Base-by-base conservation (phyloP, 305 asterid genomes). In the Solanum chacoense region DNA sequence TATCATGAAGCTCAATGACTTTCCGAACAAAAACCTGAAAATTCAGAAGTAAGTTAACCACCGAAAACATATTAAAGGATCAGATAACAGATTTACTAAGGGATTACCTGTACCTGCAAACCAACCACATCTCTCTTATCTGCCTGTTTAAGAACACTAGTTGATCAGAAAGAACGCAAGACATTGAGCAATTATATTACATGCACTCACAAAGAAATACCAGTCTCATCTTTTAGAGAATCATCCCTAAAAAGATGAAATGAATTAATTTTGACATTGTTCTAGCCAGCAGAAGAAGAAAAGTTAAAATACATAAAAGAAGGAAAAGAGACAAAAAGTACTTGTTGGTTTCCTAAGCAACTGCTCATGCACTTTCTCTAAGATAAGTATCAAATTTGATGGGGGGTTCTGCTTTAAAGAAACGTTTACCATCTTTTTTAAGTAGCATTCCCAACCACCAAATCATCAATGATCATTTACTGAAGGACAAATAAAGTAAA, bases 1-100 rank as follows among this genome's bases (percentile, higher is more conserved):
- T 97, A 94, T 97, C 99, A 85, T 96, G 99, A 88, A 96, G 94
- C 91, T 96, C 98, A 74, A 97, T 96, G 65, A 97, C 98, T 92
- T 95, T 96, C 87, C 98, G 92, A 84, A 97, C 98, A 92, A 95
- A 97, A 84, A 95, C 92, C 99, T 97, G 95, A 88, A 92, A 87
- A 36, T 73, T 84, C 7, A 3, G 38, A 59, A 88, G 92, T 87
- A 73, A 88, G 87, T 88, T 85, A 85, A 90, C 69, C 28, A 32
- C 32, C 87, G 87, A 77, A 90, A 88, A 84, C 26, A 88, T 50
- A 85, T 13, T 11, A 36, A 26, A 26, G 50, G 84, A 87, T 80
- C 65, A 67, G 91, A 65, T 85, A 67, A 84, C 55, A 74, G 88
- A 42, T 40, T 26, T 40, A 79, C 37, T 29, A 29, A 29, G 67